Percentiles rank a stretch among this genome's conserved stretches.
Conservation (phyloP, 176 grass and related monocot genomes). For the Carex kokanica region DNA sequence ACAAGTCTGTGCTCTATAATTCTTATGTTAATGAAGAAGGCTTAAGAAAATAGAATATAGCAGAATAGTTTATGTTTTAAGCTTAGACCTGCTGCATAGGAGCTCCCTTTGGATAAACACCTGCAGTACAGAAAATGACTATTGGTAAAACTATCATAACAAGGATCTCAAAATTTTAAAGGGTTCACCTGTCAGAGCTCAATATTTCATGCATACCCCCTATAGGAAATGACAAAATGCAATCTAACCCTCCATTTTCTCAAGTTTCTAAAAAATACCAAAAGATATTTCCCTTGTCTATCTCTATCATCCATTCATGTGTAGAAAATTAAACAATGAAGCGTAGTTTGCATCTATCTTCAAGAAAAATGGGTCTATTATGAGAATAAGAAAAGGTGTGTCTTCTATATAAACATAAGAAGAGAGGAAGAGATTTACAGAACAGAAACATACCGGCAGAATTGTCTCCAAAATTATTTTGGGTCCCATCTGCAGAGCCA, state of each 20-base stretch:
- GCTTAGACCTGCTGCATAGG: slow-evolving; percentile 78
- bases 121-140: slow-evolving; percentile 41
- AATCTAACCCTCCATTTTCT: background rate
- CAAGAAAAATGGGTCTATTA: slow-evolving; percentile 3
- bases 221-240: slow-evolving; percentile 14
- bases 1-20: slow-evolving; percentile 16
- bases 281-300: background rate
- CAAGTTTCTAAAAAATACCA: background rate
- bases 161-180: background rate
- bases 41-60: background rate
- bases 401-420: background rate
- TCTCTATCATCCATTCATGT: background rate
- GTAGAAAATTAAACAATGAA: background rate
- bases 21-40: slow-evolving; percentile 19
- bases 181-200: no score
- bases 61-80: slow-evolving; percentile 14
- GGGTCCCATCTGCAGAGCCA: slow-evolving; percentile 52
- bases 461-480: slow-evolving; percentile 68
- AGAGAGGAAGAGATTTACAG: slow-evolving; percentile 10
- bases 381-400: background rate
- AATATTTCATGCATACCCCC: background rate
- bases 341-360: background rate
- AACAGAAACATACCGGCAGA: slow-evolving; percentile 40
- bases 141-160: background rate
- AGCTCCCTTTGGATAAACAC: slow-evolving; percentile 63